These are phyloP conservation scores for Candida montana DNA, from an alignment of 805 yeast genomes.

Conservation along the genomic window DNA sequence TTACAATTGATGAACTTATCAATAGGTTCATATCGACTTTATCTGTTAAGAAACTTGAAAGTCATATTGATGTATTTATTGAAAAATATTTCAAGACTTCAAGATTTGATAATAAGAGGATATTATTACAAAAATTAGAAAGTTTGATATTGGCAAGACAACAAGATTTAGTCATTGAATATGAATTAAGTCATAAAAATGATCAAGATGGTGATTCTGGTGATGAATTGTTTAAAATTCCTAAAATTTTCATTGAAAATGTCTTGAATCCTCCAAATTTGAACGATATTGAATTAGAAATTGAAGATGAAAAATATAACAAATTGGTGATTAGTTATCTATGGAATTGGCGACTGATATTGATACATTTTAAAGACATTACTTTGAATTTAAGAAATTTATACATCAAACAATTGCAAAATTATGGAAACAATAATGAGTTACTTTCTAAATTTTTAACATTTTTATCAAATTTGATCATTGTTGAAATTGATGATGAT, in stretches of 20 bases:
- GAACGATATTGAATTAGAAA: conserved; percentile 28
- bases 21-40: conserved; percentile 27
- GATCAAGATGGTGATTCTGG: conserved; percentile 27
- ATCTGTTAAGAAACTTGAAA: conserved; percentile 28
- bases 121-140: conserved; percentile 36
- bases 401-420: conserved; percentile 53
- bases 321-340: conserved; percentile 38
- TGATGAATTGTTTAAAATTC: conserved; percentile 23
- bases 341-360: conserved; percentile 65
- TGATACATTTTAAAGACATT: conserved; percentile 57
- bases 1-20: conserved; percentile 33
- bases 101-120: conserved; percentile 37
- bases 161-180: conserved; percentile 57
- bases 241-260: conserved; percentile 31
- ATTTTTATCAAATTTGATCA: conserved; percentile 45
- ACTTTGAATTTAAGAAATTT: conserved; percentile 58
- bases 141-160: conserved; percentile 41
- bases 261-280: conserved; percentile 27
- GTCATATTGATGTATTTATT: conserved; percentile 33
- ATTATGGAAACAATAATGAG: conserved; percentile 28
- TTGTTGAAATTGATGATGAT: conserved; percentile 32
- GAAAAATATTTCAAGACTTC: conserved; percentile 24
- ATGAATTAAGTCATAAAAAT: conserved; percentile 40
- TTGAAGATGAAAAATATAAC: conserved; percentile 30
- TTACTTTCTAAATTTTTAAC: conserved; percentile 46